Evolutionary conservation across 495 filamentous ascomycete genomes (phyloP).

Genomic region (Neurospora sp.): DNA sequence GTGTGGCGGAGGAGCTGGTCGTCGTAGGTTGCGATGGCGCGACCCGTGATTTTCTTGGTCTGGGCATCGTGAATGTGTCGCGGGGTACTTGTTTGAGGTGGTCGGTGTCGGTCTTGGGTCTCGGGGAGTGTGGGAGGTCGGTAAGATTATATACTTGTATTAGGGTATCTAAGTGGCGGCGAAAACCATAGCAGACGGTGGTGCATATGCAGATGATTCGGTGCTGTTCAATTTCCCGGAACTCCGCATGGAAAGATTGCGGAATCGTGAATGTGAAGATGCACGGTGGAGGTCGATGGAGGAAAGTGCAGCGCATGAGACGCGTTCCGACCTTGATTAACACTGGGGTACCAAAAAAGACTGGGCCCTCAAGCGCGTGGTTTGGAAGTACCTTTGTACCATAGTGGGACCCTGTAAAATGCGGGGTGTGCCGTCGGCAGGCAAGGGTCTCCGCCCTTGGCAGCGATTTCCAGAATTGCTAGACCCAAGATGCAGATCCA

Average conservation of each 20-base stretch:
- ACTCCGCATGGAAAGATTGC: not conserved
- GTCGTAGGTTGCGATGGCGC: conserved; percentile 20
- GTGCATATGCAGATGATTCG: not conserved
- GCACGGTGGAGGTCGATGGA: not conserved
- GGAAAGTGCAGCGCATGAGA: not conserved
- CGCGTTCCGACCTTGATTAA: not conserved
- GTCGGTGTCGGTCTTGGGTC: not conserved
- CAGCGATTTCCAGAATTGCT: not conserved
- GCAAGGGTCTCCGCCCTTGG: not conserved
- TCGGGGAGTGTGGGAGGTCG: not conserved
- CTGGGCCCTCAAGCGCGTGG: not conserved
- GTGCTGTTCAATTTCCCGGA: not conserved
- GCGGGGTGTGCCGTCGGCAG: not conserved
- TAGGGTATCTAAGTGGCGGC: not conserved
- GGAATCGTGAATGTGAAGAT: not conserved
- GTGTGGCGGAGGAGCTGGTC: conserved; percentile 10
- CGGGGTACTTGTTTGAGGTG: not conserved
- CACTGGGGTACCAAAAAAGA: not conserved
- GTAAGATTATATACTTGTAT: not conserved
- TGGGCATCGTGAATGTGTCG: conserved; percentile 26
- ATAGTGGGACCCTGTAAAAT: not conserved
- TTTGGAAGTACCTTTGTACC: not conserved
- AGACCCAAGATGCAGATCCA: not conserved
- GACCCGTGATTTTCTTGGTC: conserved; percentile 30
- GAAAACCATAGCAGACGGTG: not conserved